These are phyloP conservation scores for Kodamaea neixiangensis DNA, from an alignment of 805 yeast species.

Conservation along the genomic window DNA sequence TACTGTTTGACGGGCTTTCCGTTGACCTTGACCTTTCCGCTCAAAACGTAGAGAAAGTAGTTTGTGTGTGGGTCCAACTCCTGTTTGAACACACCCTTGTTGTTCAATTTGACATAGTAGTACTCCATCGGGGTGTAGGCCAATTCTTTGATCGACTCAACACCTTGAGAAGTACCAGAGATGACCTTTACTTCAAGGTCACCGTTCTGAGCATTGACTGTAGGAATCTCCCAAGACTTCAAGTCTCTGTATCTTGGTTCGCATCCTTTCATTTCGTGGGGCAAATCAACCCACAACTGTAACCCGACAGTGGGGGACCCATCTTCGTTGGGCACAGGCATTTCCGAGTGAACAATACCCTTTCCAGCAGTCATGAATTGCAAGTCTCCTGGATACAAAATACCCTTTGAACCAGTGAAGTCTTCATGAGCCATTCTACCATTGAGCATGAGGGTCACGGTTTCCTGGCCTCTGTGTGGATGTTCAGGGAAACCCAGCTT, in stretches of 20 bases:
- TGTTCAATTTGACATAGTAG: conserved; percentile 63
- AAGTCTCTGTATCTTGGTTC: conserved; percentile 81
- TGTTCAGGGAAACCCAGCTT: conserved; percentile 82
- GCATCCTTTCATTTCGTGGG: conserved; percentile 58
- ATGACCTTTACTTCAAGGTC: conserved; percentile 69
- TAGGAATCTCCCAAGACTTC: conserved; percentile 68
- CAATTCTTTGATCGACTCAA: conserved; percentile 68
- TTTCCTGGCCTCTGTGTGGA: conserved; percentile 82
- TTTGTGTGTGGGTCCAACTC: conserved; percentile 60
- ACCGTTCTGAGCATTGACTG: conserved; percentile 61
- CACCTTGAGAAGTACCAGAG: conserved; percentile 75
- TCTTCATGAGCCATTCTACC: conserved; percentile 83
- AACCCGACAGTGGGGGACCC: conserved; percentile 60
- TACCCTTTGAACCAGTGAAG: conserved; percentile 79
- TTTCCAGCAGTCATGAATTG: conserved; percentile 94
- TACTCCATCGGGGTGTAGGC: conserved; percentile 82
- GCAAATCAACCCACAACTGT: conserved; percentile 89
- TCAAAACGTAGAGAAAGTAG: conserved; percentile 65
- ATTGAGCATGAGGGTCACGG: conserved; percentile 63
- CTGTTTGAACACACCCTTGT: conserved; percentile 69
- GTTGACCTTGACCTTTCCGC: conserved; percentile 55
- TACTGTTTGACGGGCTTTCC: conserved; percentile 35
- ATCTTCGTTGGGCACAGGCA: conserved; percentile 60
- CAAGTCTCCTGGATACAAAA: conserved; percentile 76
- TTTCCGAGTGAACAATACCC: conserved; percentile 85